phyloP scores from a whole-genome alignment of 169 alveolate genomes.

The Plasmodium cynomolgi region DNA sequence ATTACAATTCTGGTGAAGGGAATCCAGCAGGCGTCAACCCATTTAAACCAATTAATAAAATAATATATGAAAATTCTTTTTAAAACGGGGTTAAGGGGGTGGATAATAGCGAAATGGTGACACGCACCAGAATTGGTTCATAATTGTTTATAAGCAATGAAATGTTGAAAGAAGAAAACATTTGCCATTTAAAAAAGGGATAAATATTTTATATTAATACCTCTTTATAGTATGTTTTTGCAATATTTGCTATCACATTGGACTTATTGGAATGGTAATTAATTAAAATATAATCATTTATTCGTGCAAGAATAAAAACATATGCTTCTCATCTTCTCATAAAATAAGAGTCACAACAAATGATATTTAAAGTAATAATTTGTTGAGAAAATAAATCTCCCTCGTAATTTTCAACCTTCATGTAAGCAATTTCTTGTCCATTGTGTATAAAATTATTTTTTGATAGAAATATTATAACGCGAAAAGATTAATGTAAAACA shows the following conservation, averaged over 20 bases:
- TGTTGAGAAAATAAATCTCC: background rate
- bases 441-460: background rate
- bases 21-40: background rate
- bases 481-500: too few species aligned
- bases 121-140: background rate
- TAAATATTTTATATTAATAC: too few species aligned
- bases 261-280: background rate
- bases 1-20: background rate
- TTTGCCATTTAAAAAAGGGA: background rate
- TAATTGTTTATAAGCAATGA: background rate
- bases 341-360: background rate
- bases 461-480: background rate
- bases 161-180: background rate
- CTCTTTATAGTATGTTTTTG: background rate
- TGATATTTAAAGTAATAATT: background rate
- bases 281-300: background rate
- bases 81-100: too few species aligned
- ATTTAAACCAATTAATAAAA: background rate
- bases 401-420: background rate
- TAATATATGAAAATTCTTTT: too few species aligned
- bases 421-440: background rate
- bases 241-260: background rate
- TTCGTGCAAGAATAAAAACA: background rate
- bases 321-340: background rate
- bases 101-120: background rate